Percentiles rank a stretch among this genome's conserved stretches.
phyloP scores from a whole-genome alignment of 2,329 filamentous ascomycete species.

The Trichoderma brevicompactum region DNA sequence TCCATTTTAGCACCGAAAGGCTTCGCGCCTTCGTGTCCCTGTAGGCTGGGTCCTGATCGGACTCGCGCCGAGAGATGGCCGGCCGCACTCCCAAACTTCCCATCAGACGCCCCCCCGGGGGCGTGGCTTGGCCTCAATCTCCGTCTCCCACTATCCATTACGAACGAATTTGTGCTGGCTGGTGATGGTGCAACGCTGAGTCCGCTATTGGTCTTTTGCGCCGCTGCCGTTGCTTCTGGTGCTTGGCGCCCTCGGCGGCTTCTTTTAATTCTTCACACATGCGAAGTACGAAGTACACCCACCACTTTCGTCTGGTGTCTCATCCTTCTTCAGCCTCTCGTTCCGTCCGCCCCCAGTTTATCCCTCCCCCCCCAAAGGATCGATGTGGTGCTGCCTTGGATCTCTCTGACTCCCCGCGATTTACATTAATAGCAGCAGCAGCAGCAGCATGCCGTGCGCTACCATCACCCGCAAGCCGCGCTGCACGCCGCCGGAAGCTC shows the following conservation, averaged over 20 bases:
- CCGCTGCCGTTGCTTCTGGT: neutral
- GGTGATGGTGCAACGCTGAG: neutral
- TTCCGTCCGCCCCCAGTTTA: constrained; percentile 5
- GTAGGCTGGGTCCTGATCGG: constrained; percentile 17
- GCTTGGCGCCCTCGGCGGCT: constrained; percentile 23
- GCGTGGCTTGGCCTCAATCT: constrained; percentile 18
- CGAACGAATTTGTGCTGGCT: neutral
- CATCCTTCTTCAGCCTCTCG: constrained; percentile 16
- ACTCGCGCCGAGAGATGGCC: constrained; percentile 26
- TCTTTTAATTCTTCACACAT: neutral
- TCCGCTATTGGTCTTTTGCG: neutral
- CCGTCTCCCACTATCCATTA: neutral
- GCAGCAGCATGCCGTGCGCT: constrained; percentile 2
- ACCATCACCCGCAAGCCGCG: constrained; percentile 22
- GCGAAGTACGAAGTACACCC: too few relatives aligned
- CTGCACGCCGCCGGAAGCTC: constrained; percentile 25
- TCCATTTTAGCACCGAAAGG: constrained; percentile 7
- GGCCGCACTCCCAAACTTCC: neutral
- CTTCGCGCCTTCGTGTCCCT: constrained; percentile 20
- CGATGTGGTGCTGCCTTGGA: constrained; percentile 22
- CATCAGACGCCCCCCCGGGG: constrained; percentile 8
- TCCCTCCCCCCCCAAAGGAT: constrained; percentile 19
- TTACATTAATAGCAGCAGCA: constrained; percentile 19
- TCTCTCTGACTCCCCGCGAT: constrained; percentile 19
- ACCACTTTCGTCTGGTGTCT: constrained; percentile 7